These are phyloP conservation scores for Lachancea sp. DNA, from an alignment of 805 yeast genomes.

Conservation along the genomic window DNA sequence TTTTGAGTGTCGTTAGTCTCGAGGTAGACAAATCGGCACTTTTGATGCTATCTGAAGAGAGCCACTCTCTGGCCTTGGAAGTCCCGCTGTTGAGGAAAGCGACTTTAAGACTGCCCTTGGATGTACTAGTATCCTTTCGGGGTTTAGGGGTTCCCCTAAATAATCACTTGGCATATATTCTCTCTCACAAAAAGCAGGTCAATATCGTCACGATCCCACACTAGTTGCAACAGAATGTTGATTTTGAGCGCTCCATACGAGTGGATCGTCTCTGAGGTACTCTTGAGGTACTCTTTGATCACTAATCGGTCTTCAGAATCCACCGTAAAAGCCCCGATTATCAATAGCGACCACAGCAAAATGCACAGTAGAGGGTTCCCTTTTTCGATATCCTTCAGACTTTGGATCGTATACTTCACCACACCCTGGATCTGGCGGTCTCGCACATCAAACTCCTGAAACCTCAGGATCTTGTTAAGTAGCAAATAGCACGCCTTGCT, in stretches of 20 bases:
- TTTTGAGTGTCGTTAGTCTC: no score
- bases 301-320: conserved; percentile 14
- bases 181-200: conserved; percentile 14
- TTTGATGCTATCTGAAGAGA: no score
- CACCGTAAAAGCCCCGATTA: conserved; percentile 18
- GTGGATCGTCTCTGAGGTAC: conserved; percentile 19
- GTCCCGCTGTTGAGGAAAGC: neutral
- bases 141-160: conserved; percentile 7
- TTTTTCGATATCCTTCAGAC: conserved; percentile 15
- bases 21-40: no score
- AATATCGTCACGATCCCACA: conserved; percentile 16
- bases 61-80: no score
- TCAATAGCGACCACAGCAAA: conserved; percentile 17
- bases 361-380: conserved; percentile 19
- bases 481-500: conserved; percentile 19
- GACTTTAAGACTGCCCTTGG: neutral
- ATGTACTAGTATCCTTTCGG: neutral
- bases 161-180: conserved; percentile 16
- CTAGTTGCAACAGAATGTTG: conserved; percentile 11
- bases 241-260: conserved; percentile 17
- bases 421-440: conserved; percentile 17
- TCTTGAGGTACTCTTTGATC: conserved; percentile 15
- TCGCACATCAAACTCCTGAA: conserved; percentile 11
- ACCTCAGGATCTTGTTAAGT: conserved; percentile 15
- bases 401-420: conserved; percentile 16